Percentiles rank a stretch among this genome's conserved stretches.
Evolutionary conservation across 805 yeast species (phyloP).

Genomic region (Metschnikowia lochheadii): DNA sequence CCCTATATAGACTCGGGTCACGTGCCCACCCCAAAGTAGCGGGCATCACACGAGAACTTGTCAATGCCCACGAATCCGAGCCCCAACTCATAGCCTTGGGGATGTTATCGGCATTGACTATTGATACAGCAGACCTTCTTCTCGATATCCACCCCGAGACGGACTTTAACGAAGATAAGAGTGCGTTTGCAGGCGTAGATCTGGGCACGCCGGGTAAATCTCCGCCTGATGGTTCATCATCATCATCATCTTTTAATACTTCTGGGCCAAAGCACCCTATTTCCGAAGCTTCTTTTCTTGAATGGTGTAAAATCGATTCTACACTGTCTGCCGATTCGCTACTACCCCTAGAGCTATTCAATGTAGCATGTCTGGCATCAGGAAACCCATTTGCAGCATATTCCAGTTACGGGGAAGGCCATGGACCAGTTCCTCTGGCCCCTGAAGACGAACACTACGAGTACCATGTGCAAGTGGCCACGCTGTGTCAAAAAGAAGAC

Average conservation of each 20-base stretch:
- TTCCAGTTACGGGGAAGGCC: not conserved
- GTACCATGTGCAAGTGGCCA: slow-evolving; percentile 2
- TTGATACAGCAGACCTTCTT: not conserved
- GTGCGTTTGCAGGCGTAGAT: not conserved
- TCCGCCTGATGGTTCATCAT: not conserved
- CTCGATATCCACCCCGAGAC: not conserved
- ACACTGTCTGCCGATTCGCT: not conserved
- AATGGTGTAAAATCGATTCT: no score
- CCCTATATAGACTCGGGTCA: not conserved
- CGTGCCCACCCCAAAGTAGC: not conserved
- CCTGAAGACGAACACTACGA: not conserved
- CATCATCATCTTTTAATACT: not conserved
- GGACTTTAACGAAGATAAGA: not conserved
- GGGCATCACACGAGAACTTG: no score
- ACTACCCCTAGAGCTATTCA: not conserved
- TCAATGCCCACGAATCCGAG: not conserved
- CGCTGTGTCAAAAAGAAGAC: not conserved
- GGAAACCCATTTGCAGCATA: not conserved
- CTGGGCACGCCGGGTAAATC: not conserved
- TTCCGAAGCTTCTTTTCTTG: no score
- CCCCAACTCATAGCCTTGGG: not conserved
- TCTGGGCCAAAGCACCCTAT: not conserved
- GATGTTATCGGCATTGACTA: not conserved
- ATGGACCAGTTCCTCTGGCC: not conserved
- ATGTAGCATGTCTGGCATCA: not conserved